Conservation (phyloP, 2,329 filamentous ascomycete species). For the Talaromyces pinophilus region DNA sequence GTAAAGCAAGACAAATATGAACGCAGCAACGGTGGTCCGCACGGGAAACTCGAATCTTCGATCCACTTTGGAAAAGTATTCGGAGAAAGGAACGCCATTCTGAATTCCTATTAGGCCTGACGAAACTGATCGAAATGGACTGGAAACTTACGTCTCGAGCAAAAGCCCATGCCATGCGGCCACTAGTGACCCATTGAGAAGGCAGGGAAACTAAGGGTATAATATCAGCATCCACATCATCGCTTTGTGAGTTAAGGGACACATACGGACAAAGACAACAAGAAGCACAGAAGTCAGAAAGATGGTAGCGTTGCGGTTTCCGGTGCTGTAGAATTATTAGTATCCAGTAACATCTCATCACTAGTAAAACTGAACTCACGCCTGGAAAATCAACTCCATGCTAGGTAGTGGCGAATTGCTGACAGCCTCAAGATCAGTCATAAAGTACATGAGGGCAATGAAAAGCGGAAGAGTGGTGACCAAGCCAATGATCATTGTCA, state of each 20-base stretch:
- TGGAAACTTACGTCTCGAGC: slow-evolving; percentile 32
- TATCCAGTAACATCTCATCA: not conserved
- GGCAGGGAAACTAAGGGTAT: not conserved
- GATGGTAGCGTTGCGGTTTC: slow-evolving; percentile 28
- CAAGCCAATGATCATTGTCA: slow-evolving; percentile 34
- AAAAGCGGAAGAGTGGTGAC: slow-evolving; percentile 33
- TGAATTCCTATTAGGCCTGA: not conserved
- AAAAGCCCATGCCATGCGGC: slow-evolving; percentile 39
- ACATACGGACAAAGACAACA: not conserved
- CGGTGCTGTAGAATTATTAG: slow-evolving; percentile 24
- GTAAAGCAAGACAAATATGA: slow-evolving; percentile 35
- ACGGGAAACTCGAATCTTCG: slow-evolving; percentile 30
- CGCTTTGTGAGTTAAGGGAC: not conserved
- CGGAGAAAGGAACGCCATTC: slow-evolving; percentile 30
- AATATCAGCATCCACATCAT: not conserved
- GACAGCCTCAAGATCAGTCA: slow-evolving; percentile 34
- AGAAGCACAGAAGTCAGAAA: slow-evolving; percentile 14
- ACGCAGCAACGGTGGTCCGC: slow-evolving; percentile 32
- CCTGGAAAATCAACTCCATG: slow-evolving; percentile 15
- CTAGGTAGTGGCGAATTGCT: slow-evolving; percentile 17
- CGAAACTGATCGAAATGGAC: not conserved
- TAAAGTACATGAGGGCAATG: slow-evolving; percentile 30
- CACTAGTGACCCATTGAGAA: slow-evolving; percentile 26
- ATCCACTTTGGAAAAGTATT: slow-evolving; percentile 31
- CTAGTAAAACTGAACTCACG: slow-evolving; percentile 3